phyloP scores from a whole-genome alignment of 2,329 filamentous ascomycete species.

The Tetracladium maxilliforme region DNA sequence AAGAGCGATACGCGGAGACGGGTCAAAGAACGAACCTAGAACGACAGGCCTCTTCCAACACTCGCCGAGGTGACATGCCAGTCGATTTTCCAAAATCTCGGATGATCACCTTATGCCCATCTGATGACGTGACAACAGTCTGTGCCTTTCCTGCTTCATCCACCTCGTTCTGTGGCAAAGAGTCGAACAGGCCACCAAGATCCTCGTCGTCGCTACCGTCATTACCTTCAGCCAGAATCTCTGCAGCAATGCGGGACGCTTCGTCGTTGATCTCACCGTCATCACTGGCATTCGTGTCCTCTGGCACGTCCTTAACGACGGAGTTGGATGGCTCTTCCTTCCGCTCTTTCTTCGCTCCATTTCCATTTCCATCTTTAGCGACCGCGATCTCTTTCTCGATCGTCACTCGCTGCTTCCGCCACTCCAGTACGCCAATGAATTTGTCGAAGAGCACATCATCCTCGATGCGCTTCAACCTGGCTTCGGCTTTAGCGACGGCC shows the following conservation, averaged over 20 bases:
- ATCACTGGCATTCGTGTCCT: constrained; percentile 13
- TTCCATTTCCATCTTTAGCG: constrained; percentile 29
- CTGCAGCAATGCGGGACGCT: constrained; percentile 41
- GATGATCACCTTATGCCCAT: constrained; percentile 44
- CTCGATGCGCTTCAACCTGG: constrained; percentile 65
- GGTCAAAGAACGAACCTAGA: constrained; percentile 42
- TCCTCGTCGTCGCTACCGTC: constrained; percentile 38
- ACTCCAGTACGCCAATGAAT: constrained; percentile 46
- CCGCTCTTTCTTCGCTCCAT: constrained; percentile 10
- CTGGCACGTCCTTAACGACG: constrained; percentile 9
- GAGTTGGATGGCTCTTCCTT: constrained; percentile 10
- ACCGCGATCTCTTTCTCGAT: constrained; percentile 49
- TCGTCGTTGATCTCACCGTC: constrained; percentile 35
- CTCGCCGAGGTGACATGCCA: constrained; percentile 60
- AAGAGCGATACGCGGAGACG: not conserved
- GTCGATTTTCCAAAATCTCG: constrained; percentile 75
- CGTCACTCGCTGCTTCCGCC: constrained; percentile 42
- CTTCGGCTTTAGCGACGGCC: constrained; percentile 49
- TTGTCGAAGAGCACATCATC: constrained; percentile 65
- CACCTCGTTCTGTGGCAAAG: constrained; percentile 43
- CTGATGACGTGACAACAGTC: constrained; percentile 34
- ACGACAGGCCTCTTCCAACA: constrained; percentile 78
- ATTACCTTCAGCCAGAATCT: constrained; percentile 38
- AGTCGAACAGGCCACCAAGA: constrained; percentile 41
- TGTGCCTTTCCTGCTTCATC: constrained; percentile 43